Conservation (phyloP, 768 basidiomycete genomes). For the Coprinopsis strossmayeri region DNA sequence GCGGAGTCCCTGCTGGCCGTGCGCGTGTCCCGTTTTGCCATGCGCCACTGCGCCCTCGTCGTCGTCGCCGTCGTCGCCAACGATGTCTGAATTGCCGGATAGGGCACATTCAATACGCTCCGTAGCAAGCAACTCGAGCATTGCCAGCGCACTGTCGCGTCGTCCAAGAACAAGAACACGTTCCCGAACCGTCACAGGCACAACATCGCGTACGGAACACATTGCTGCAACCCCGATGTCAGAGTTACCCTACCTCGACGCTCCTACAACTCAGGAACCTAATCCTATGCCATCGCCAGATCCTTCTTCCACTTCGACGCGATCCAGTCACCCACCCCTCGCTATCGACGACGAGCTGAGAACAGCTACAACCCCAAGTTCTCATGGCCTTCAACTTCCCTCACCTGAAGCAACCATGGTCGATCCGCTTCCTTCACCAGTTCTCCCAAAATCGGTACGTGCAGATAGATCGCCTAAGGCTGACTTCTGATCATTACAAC, state of each 20-base stretch:
- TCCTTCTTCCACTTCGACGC: conserved; percentile 11
- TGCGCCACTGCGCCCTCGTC: conserved; percentile 17
- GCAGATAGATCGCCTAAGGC: neutral
- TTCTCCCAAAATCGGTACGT: conserved; percentile 31
- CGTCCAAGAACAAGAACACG: conserved; percentile 49
- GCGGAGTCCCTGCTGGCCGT: too few relatives aligned
- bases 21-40: too few relatives aligned
- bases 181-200: conserved; percentile 42
- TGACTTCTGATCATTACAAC: conserved; percentile 16
- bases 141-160: conserved; percentile 45
- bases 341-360: conserved; percentile 13
- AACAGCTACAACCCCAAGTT: conserved; percentile 20
- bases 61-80: conserved; percentile 15
- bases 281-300: too few relatives aligned
- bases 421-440: conserved; percentile 20
- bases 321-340: too few relatives aligned
- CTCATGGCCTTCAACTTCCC: conserved; percentile 17
- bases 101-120: conserved; percentile 38
- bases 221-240: conserved; percentile 19
- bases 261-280: conserved; percentile 20
- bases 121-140: conserved; percentile 43
- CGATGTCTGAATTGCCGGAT: conserved; percentile 20
- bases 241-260: conserved; percentile 29
- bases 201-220: conserved; percentile 20
- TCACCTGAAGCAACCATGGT: conserved; percentile 25